Percentiles rank a stretch among this genome's conserved stretches.
These are phyloP conservation scores for Syzygium malaccense DNA, from an alignment of 441 rosid species.

Conservation along the genomic window DNA sequence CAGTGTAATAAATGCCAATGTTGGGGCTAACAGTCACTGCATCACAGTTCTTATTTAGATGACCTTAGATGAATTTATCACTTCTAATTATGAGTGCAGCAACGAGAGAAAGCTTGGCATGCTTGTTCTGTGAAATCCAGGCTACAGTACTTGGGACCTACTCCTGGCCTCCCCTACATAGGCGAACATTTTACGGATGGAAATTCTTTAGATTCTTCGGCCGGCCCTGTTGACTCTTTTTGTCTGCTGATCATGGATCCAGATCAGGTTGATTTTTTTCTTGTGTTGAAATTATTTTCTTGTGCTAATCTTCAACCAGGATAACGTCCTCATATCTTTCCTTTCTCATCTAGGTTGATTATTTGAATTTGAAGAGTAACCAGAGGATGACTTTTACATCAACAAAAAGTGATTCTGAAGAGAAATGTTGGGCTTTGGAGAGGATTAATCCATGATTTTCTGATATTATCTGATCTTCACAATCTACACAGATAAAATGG, in stretches of 20 bases:
- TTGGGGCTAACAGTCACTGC: background rate
- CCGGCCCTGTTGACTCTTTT: constrained; percentile 54
- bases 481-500: background rate
- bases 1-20: background rate
- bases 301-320: background rate
- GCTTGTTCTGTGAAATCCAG: constrained; percentile 61
- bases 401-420: constrained; percentile 26
- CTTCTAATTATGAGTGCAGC: constrained; percentile 28
- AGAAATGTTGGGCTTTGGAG: constrained; percentile 53
- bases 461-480: background rate
- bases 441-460: constrained; percentile 39
- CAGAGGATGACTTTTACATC: constrained; percentile 51
- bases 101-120: constrained; percentile 74
- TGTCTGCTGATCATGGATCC: constrained; percentile 76
- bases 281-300: background rate
- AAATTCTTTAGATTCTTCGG: constrained; percentile 43
- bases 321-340: background rate
- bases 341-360: constrained; percentile 58
- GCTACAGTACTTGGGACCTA: constrained; percentile 52
- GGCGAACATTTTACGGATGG: constrained; percentile 31
- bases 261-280: constrained; percentile 43
- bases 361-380: constrained; percentile 73
- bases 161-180: constrained; percentile 50
- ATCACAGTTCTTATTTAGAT: background rate
- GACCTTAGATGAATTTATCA: background rate